Percentiles rank a stretch among this genome's conserved stretches.
Conservation (phyloP, 2,329 filamentous ascomycete species). For the Calonectria multiphialidica region DNA sequence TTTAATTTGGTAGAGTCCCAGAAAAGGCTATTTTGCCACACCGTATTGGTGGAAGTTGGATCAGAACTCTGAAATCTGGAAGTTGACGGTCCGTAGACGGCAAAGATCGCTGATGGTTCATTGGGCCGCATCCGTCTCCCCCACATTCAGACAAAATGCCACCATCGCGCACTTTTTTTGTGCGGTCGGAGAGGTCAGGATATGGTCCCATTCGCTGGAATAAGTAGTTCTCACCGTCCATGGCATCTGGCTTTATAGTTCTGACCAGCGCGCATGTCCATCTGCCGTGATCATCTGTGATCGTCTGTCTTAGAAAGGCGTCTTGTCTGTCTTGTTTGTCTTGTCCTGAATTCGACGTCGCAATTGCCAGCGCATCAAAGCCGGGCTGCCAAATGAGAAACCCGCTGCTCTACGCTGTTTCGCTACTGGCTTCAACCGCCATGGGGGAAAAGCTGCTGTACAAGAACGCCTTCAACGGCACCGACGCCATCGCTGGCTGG, state of each 20-base stretch:
- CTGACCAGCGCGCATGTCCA: neutral
- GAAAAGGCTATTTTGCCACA: neutral
- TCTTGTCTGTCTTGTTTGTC: neutral
- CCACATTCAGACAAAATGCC: neutral
- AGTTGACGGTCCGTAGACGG: neutral
- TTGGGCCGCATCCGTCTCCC: neutral
- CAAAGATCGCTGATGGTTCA: neutral
- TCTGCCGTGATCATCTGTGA: neutral
- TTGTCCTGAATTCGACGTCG: neutral
- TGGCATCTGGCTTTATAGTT: neutral
- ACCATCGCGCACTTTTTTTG: neutral
- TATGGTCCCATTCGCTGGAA: neutral
- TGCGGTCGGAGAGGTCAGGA: neutral
- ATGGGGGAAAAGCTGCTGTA: constrained; percentile 36
- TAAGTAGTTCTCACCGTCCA: neutral
- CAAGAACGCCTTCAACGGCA: constrained; percentile 34
- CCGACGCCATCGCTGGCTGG: constrained; percentile 29
- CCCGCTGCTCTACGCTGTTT: neutral
- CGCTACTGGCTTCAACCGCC: neutral
- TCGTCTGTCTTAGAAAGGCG: neutral
- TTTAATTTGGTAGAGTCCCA: neutral
- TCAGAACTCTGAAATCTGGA: neutral
- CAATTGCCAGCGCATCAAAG: neutral
- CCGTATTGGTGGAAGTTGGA: constrained; percentile 6
- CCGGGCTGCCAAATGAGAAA: neutral